These are phyloP conservation scores for Boechera stricta DNA, from an alignment of 345 rosid species.

Conservation along the genomic window DNA sequence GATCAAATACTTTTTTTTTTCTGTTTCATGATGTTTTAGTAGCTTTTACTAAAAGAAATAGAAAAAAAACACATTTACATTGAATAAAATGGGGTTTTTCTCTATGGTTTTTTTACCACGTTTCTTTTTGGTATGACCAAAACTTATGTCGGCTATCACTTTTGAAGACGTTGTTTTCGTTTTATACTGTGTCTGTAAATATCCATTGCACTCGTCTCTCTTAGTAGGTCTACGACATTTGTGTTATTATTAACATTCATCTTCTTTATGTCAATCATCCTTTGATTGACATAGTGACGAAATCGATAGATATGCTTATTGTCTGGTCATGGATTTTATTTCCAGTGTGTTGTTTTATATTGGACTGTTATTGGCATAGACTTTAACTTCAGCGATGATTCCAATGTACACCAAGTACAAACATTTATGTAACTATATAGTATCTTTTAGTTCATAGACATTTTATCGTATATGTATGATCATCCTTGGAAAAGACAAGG, in stretches of 20 bases:
- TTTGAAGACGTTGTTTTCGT: neutral
- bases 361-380: neutral
- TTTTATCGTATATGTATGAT: conserved; percentile 8
- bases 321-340: neutral
- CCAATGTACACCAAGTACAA: conserved; percentile 8
- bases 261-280: neutral
- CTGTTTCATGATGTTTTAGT: neutral
- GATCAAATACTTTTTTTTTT: too few relatives aligned
- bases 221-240: conserved; percentile 1
- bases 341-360: conserved; percentile 4
- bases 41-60: too few relatives aligned
- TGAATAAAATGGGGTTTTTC: too few relatives aligned
- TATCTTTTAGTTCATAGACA: neutral
- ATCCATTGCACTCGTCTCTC: neutral
- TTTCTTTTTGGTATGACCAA: neutral
- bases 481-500: neutral
- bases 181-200: neutral
- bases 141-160: conserved; percentile 1
- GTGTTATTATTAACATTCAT: neutral
- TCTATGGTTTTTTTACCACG: neutral
- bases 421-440: neutral
- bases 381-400: conserved; percentile 19
- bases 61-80: too few relatives aligned
- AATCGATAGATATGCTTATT: neutral
- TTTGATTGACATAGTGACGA: conserved; percentile 1